These are phyloP conservation scores for Aspergillus luchuensis DNA, from an alignment of 2,329 filamentous ascomycete genomes.

Conservation along the genomic window DNA sequence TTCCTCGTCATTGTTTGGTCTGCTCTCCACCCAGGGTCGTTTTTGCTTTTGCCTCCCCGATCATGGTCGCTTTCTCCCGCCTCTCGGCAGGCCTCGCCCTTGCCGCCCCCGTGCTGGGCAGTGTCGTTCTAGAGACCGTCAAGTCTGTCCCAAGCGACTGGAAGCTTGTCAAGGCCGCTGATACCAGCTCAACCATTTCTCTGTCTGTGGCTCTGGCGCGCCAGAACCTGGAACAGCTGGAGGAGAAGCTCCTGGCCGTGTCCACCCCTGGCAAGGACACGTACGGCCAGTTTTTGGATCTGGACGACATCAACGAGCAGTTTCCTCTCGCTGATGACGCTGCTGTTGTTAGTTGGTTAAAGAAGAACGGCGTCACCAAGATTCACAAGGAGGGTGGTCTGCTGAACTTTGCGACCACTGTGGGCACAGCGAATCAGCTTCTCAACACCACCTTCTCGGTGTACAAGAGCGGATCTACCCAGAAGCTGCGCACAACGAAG, in stretches of 20 bases:
- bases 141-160: constrained; percentile 5
- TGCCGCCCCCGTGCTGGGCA: background rate
- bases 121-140: background rate
- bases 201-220: constrained; percentile 28
- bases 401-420: constrained; percentile 48
- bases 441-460: constrained; percentile 53
- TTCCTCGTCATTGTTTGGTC: background rate
- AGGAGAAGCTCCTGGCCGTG: constrained; percentile 42
- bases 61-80: constrained; percentile 7
- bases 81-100: background rate
- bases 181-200: constrained; percentile 16
- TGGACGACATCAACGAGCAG: constrained; percentile 47
- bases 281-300: constrained; percentile 54
- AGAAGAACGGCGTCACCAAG: constrained; percentile 40
- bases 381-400: constrained; percentile 44
- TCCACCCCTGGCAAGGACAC: constrained; percentile 51
- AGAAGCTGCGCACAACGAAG: constrained; percentile 8
- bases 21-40: background rate
- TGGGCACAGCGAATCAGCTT: constrained; percentile 48
- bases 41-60: background rate
- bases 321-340: constrained; percentile 43
- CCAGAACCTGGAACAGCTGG: constrained; percentile 40
- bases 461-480: constrained; percentile 39
- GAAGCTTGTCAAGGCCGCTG: constrained; percentile 11
- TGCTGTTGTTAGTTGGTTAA: constrained; percentile 48